Evolutionary conservation across 2,329 filamentous ascomycete species (phyloP).

Genomic region (Trematosphaeria pertusa): DNA sequence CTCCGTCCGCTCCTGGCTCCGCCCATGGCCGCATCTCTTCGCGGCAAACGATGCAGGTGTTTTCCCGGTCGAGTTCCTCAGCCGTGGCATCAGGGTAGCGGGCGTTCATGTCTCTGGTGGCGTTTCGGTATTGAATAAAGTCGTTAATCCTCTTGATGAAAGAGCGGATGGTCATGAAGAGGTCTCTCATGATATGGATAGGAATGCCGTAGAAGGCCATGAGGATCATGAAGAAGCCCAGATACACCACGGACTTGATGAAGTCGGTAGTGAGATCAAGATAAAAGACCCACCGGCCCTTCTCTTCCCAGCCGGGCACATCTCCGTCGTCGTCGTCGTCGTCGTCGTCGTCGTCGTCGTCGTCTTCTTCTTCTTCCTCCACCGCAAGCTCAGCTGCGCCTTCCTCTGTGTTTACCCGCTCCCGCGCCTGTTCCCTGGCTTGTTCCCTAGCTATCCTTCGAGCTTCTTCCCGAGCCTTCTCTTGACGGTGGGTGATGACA

Average conservation of each 20-base stretch:
- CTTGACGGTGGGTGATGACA: conserved; percentile 76
- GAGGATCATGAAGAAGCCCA: conserved; percentile 91
- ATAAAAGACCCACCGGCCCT: conserved; percentile 89
- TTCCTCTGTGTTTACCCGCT: conserved; percentile 46
- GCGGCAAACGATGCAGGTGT: conserved; percentile 96
- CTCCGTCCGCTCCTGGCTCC: conserved; percentile 53
- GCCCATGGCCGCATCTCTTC: conserved; percentile 92
- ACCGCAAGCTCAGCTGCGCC: conserved; percentile 45
- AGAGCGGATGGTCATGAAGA: conserved; percentile 91
- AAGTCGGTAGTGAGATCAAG: conserved; percentile 89
- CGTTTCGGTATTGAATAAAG: conserved; percentile 87
- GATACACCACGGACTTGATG: conserved; percentile 86
- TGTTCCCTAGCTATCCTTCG: conserved; percentile 62
- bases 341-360: conserved; percentile 90
- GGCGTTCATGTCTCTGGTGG: conserved; percentile 91
- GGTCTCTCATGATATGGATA: conserved; percentile 94
- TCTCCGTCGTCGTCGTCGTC: conserved; percentile 94
- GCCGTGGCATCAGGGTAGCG: conserved; percentile 87
- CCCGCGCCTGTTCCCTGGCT: conserved; percentile 74
- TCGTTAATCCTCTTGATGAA: conserved; percentile 90
- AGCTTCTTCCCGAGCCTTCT: conserved; percentile 62
- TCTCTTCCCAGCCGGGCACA: conserved; percentile 94
- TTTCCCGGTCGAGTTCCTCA: conserved; percentile 83
- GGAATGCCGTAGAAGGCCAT: conserved; percentile 93
- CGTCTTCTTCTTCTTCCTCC: conserved; percentile 81